Conservation (phyloP, 306 rosid genomes). For the Fagus crenata region DNA sequence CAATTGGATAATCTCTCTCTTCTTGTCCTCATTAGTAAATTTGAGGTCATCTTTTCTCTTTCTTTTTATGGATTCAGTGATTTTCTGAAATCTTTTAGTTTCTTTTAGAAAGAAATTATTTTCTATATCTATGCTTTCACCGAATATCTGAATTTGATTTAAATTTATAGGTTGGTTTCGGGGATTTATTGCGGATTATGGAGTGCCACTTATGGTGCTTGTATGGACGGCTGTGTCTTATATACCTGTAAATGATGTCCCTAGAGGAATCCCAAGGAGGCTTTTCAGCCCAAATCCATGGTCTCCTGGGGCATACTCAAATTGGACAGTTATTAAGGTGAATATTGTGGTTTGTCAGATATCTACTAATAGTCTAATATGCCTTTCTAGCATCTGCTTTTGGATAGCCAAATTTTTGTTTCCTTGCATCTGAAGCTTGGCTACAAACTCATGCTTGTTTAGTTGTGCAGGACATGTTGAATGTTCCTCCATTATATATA, state of each 20-base stretch:
- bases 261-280: conserved; percentile 86
- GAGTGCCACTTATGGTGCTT: conserved; percentile 91
- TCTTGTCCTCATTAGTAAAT: conserved; percentile 6
- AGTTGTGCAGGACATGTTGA: conserved; percentile 80
- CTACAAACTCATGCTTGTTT: conserved; percentile 36
- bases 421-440: conserved; percentile 9
- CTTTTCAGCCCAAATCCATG: conserved; percentile 98
- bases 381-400: conserved; percentile 9
- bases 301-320: conserved; percentile 93
- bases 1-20: not conserved
- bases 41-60: conserved; percentile 2
- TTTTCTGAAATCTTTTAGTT: conserved; percentile 16
- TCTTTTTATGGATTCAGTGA: not conserved
- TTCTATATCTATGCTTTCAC: not conserved
- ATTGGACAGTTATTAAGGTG: conserved; percentile 92
- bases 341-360: conserved; percentile 25
- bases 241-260: conserved; percentile 78
- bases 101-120: not conserved
- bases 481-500: conserved; percentile 76
- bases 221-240: conserved; percentile 87
- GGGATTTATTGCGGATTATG: conserved; percentile 87
- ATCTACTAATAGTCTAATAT: not conserved
- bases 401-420: conserved; percentile 12
- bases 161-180: conserved; percentile 63
- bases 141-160: conserved; percentile 18